phyloP scores from a whole-genome alignment of 768 basidiomycete genomes.

The Leucosporidium scottii region DNA sequence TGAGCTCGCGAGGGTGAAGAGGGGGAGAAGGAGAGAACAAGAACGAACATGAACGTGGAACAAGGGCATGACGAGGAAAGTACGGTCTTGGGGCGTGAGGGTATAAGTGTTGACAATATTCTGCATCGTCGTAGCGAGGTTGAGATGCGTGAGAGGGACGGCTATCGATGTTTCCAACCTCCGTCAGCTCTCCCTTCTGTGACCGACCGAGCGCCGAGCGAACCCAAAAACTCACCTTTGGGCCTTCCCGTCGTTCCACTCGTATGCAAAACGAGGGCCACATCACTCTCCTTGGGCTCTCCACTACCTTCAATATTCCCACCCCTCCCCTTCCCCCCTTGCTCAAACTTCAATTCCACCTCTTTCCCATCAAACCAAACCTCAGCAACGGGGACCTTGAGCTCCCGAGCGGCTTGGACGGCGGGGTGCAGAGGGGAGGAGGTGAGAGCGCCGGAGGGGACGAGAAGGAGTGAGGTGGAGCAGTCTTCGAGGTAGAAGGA shows the following conservation, averaged over 20 bases:
- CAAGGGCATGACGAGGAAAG: conserved; percentile 51
- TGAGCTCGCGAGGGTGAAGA: background rate
- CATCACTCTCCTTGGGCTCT: conserved; percentile 44
- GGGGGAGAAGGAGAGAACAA: background rate
- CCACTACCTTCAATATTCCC: conserved; percentile 15
- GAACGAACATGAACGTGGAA: conserved; percentile 52
- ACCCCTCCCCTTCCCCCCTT: background rate
- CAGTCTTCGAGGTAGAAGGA: conserved; percentile 30
- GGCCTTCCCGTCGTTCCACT: conserved; percentile 56
- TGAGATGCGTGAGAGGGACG: conserved; percentile 42
- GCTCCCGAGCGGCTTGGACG: conserved; percentile 23
- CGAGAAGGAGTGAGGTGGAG: conserved; percentile 22
- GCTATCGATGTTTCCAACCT: conserved; percentile 3
- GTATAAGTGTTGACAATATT: conserved; percentile 43
- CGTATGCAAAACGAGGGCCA: conserved; percentile 55
- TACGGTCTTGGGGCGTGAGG: conserved; percentile 39
- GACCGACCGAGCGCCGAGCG: no score
- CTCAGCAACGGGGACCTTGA: conserved; percentile 24
- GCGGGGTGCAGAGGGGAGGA: conserved; percentile 7
- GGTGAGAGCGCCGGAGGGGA: conserved; percentile 13
- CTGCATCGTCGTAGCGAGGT: conserved; percentile 40
- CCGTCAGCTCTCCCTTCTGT: background rate
- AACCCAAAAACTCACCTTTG: conserved; percentile 45
- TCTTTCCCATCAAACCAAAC: conserved; percentile 13
- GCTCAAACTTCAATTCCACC: conserved; percentile 3